Evolutionary conservation across 2,329 filamentous ascomycete species (phyloP).

Genomic region (Aspergillus ustus): DNA sequence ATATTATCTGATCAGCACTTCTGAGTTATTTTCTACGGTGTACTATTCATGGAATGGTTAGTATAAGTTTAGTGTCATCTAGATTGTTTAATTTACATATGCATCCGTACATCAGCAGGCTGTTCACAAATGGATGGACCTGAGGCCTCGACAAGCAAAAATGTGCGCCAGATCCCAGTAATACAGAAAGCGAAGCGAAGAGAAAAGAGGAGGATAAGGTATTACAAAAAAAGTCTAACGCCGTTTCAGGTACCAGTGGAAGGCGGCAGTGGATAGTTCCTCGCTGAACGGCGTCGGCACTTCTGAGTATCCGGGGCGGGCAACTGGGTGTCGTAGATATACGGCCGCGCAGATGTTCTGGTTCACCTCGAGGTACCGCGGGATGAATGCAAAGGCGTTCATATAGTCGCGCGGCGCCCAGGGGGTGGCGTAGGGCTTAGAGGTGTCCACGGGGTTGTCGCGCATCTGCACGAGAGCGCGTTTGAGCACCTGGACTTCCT

Average conservation of each 20-base stretch:
- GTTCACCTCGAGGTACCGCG: conserved; percentile 94
- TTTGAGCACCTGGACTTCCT: conserved; percentile 52
- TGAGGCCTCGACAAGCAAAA: conserved; percentile 19
- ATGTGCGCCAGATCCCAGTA: conserved; percentile 38
- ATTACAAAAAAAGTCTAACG: conserved; percentile 56
- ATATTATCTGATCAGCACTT: background rate
- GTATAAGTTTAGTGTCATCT: background rate
- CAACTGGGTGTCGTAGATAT: conserved; percentile 92
- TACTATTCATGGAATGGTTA: conserved; percentile 4
- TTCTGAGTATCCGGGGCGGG: conserved; percentile 76
- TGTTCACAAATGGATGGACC: conserved; percentile 23
- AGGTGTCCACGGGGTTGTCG: conserved; percentile 75
- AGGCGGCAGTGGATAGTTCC: conserved; percentile 76
- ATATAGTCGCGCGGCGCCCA: conserved; percentile 89
- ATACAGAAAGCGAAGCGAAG: conserved; percentile 38
- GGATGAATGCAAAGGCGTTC: conserved; percentile 92
- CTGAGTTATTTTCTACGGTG: background rate
- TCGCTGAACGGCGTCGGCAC: conserved; percentile 81
- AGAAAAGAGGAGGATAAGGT: conserved; percentile 22
- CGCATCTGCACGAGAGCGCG: conserved; percentile 66
- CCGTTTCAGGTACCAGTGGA: conserved; percentile 91
- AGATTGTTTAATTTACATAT: conserved; percentile 21
- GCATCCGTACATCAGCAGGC: conserved; percentile 21
- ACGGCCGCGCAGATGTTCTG: conserved; percentile 95
- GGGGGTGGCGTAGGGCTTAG: conserved; percentile 87